These are phyloP conservation scores for Podospora fimiseda DNA, from an alignment of 495 filamentous ascomycete genomes.

Conservation along the genomic window DNA sequence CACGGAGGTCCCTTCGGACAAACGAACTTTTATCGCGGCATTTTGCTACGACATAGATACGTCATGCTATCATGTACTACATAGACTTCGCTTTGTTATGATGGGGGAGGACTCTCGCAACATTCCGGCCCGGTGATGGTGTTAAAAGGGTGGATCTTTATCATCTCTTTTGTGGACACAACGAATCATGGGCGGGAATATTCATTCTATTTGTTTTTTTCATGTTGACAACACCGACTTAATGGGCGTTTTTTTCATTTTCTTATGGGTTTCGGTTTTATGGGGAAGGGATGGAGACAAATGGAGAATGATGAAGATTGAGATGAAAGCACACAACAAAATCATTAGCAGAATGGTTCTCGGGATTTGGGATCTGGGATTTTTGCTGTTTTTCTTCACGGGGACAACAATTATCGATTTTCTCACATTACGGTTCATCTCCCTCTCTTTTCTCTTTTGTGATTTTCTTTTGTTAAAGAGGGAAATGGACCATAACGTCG, in stretches of 20 bases:
- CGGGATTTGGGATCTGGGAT: conserved; percentile 18
- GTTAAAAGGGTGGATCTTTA: neutral
- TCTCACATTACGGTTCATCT: conserved; percentile 14
- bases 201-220: too few species aligned
- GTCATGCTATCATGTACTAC: conserved; percentile 28
- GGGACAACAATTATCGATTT: neutral
- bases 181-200: too few species aligned
- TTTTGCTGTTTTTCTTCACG: conserved; percentile 15
- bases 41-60: conserved; percentile 27
- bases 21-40: conserved; percentile 21
- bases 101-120: neutral
- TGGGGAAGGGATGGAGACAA: too few species aligned
- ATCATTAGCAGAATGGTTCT: conserved; percentile 17
- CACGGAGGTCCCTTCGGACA: conserved; percentile 14
- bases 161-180: neutral
- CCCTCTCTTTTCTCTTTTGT: neutral
- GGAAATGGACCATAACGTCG: neutral
- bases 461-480: neutral
- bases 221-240: too few species aligned
- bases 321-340: too few species aligned
- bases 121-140: neutral
- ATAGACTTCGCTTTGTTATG: conserved; percentile 23
- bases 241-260: too few species aligned
- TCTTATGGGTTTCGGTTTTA: too few species aligned
- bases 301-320: too few species aligned